These are phyloP conservation scores for Allium sativum DNA, from an alignment of 106 monocot species.

Conservation along the genomic window DNA sequence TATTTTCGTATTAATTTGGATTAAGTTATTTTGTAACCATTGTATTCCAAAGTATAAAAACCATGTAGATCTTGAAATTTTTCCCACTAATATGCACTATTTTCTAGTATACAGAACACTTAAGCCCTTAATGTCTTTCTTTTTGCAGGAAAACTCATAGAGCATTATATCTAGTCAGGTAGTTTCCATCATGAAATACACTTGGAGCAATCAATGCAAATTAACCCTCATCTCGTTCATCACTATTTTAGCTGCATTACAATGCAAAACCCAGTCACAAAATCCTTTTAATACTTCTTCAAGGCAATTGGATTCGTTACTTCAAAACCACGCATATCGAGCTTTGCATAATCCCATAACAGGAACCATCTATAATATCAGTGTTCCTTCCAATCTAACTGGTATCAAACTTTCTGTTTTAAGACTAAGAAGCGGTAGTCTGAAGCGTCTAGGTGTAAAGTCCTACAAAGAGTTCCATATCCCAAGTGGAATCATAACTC, in stretches of 20 bases:
- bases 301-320: slow-evolving; percentile 42
- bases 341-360: slow-evolving; percentile 55
- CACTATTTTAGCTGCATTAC: slow-evolving; percentile 12
- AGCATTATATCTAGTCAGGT: too few species aligned
- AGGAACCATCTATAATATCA: slow-evolving; percentile 32
- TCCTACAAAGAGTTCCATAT: slow-evolving; percentile 54
- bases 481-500: slow-evolving; percentile 42
- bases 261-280: slow-evolving; percentile 17
- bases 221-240: background rate
- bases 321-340: slow-evolving; percentile 60
- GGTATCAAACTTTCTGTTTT: slow-evolving; percentile 47
- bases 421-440: slow-evolving; percentile 63
- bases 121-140: too few species aligned
- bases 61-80: too few species aligned
- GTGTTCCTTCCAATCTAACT: slow-evolving; percentile 43
- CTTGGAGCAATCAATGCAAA: too few species aligned
- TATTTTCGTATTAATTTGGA: too few species aligned
- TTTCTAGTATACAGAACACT: too few species aligned
- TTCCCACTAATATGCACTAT: too few species aligned
- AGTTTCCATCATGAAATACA: too few species aligned
- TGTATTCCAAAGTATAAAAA: too few species aligned
- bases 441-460: slow-evolving; percentile 34
- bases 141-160: too few species aligned
- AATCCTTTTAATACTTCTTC: slow-evolving; percentile 3
- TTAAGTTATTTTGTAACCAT: too few species aligned